Evolutionary conservation across 148 eudicot species (phyloP).

Genomic region (Cornus suecica): DNA sequence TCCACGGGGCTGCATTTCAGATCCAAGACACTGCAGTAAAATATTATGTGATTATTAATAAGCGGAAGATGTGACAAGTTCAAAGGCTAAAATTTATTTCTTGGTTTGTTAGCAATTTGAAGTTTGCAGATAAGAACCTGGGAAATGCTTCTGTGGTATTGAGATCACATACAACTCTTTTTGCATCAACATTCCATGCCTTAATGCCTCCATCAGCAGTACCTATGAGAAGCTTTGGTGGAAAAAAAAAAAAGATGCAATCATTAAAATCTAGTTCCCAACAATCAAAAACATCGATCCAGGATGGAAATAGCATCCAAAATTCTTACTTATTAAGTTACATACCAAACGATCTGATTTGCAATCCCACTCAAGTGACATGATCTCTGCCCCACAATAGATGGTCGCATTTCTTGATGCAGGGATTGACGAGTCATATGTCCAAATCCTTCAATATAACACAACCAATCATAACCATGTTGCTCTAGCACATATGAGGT

Average conservation of each 20-base stretch:
- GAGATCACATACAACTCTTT: conserved; percentile 97
- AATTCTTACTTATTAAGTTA: conserved; percentile 1
- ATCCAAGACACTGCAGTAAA: conserved; percentile 75
- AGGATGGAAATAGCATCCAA: background rate
- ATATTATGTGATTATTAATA: conserved; percentile 18
- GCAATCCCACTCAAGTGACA: conserved; percentile 98
- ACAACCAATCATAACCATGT: background rate
- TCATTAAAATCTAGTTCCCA: conserved; percentile 13
- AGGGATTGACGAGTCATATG: conserved; percentile 71
- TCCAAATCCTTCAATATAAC: conserved; percentile 77
- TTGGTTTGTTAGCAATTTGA: conserved; percentile 1
- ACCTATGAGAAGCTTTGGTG: conserved; percentile 93
- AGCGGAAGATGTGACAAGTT: conserved; percentile 13
- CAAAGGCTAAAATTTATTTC: background rate
- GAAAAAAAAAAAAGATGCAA: conserved; percentile 29
- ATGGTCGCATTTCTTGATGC: conserved; percentile 96
- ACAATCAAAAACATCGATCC: conserved; percentile 11
- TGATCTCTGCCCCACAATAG: conserved; percentile 93
- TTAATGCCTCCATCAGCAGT: conserved; percentile 96
- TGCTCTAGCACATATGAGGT: background rate
- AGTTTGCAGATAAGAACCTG: conserved; percentile 40
- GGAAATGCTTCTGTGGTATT: conserved; percentile 65
- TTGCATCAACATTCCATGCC: conserved; percentile 99
- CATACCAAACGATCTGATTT: conserved; percentile 94
- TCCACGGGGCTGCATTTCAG: conserved; percentile 97